These are phyloP conservation scores for Combretum micranthum DNA, from an alignment of 345 rosid genomes.

Conservation along the genomic window DNA sequence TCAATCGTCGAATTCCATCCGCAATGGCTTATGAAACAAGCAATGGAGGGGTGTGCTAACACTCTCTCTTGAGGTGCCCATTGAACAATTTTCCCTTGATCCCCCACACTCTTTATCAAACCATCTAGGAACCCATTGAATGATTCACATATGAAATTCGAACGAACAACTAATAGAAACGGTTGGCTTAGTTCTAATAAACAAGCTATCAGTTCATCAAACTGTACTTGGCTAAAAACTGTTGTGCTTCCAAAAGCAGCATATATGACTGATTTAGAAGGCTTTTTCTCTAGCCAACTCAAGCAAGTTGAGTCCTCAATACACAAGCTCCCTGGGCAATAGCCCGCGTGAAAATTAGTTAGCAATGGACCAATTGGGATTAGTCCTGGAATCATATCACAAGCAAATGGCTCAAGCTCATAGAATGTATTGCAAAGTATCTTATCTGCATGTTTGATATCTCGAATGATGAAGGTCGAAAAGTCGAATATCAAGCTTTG, in stretches of 20 bases:
- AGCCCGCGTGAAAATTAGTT: background rate
- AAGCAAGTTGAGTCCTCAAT: conserved; percentile 24
- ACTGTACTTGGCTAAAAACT: conserved; percentile 18
- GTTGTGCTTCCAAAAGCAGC: conserved; percentile 37
- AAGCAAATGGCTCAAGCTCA: conserved; percentile 20
- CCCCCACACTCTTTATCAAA: conserved; percentile 9
- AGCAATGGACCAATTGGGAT: conserved; percentile 29
- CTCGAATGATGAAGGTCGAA: background rate
- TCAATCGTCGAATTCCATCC: conserved; percentile 27
- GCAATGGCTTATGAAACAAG: conserved; percentile 28
- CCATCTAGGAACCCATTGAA: conserved; percentile 5
- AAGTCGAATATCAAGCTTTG: conserved; percentile 4
- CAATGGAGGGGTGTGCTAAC: conserved; percentile 19
- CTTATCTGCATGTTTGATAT: conserved; percentile 7
- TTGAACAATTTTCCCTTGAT: conserved; percentile 7
- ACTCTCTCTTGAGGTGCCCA: conserved; percentile 26
- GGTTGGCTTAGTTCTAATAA: conserved; percentile 19
- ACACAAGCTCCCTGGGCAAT: conserved; percentile 15
- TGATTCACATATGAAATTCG: conserved; percentile 3
- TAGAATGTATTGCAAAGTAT: conserved; percentile 18
- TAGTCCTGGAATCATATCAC: conserved; percentile 11
- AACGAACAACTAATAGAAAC: conserved; percentile 28
- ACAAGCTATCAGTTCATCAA: conserved; percentile 26
- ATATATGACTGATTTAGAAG: conserved; percentile 30
- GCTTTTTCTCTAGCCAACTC: conserved; percentile 36